Percentiles rank a stretch among this genome's conserved stretches.
phyloP scores from a whole-genome alignment of 1,284 basidiomycete species.

The Marasmius fiardii region DNA sequence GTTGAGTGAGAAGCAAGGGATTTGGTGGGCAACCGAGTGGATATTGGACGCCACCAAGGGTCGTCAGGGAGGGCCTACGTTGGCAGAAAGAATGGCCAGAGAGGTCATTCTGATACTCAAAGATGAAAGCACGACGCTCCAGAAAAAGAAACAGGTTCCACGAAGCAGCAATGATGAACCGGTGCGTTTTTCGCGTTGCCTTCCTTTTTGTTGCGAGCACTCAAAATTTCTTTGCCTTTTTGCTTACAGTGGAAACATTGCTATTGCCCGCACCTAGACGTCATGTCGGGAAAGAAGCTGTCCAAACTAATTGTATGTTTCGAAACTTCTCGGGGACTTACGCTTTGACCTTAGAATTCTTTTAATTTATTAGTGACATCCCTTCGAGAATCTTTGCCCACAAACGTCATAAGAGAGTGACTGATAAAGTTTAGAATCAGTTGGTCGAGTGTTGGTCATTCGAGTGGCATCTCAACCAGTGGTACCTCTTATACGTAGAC shows the following conservation, averaged over 20 bases:
- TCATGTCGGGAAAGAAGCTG: not conserved
- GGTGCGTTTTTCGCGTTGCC: constrained; percentile 44
- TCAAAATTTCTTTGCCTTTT: not conserved
- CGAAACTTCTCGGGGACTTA: not conserved
- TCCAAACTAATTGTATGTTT: not conserved
- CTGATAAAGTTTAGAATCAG: no score
- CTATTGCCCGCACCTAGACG: not conserved
- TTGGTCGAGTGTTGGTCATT: no score
- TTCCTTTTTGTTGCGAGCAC: not conserved
- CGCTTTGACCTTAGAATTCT: not conserved
- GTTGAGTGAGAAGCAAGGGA: constrained; percentile 76
- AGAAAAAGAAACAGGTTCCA: constrained; percentile 65
- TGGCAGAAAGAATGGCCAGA: constrained; percentile 70
- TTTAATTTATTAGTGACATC: no score
- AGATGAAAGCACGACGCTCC: constrained; percentile 52
- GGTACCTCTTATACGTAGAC: not conserved
- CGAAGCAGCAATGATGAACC: constrained; percentile 73
- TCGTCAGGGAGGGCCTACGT: constrained; percentile 41
- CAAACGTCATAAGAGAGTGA: no score
- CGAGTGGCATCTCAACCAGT: no score
- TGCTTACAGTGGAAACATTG: not conserved
- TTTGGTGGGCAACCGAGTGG: constrained; percentile 61
- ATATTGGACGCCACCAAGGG: constrained; percentile 59
- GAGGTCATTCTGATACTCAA: constrained; percentile 71
- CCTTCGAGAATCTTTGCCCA: no score